Evolutionary conservation across 805 yeast genomes (phyloP).

Genomic region (Starmera dryadoides): DNA sequence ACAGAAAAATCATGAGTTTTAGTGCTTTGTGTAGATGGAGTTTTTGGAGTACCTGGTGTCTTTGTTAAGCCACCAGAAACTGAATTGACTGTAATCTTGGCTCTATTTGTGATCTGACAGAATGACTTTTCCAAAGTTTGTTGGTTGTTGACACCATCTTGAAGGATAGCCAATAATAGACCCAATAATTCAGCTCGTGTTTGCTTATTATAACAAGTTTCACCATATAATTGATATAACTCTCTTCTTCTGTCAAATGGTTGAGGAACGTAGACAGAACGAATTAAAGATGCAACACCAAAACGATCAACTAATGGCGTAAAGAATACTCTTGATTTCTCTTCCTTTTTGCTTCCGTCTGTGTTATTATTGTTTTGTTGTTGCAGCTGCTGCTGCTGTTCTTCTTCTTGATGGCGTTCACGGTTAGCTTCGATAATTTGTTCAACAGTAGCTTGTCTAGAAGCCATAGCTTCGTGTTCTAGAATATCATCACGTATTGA

Average conservation of each 20-base stretch:
- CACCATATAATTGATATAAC: conserved; percentile 57
- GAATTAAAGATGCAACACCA: conserved; percentile 67
- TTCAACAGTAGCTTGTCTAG: conserved; percentile 21
- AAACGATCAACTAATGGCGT: conserved; percentile 67
- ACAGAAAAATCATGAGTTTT: conserved; percentile 52
- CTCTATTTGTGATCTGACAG: conserved; percentile 44
- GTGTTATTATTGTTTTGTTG: conserved; percentile 5
- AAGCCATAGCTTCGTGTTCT: conserved; percentile 44
- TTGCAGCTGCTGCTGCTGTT: too few species aligned
- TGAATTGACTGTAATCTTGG: conserved; percentile 23
- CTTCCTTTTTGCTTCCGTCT: conserved; percentile 18
- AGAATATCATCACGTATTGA: conserved; percentile 53
- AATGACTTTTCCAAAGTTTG: conserved; percentile 57
- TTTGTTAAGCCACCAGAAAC: neutral
- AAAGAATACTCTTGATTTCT: conserved; percentile 35
- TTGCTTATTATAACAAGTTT: conserved; percentile 69
- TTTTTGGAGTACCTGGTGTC: conserved; percentile 10
- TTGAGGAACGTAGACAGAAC: conserved; percentile 69
- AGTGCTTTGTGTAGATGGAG: conserved; percentile 11
- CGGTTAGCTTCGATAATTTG: neutral
- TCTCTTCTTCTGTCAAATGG: conserved; percentile 53
- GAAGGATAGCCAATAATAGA: conserved; percentile 56
- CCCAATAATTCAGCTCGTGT: conserved; percentile 71
- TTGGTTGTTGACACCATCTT: conserved; percentile 66
- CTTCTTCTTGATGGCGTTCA: conserved; percentile 7